A percentile compares a stretch with the other conserved stretches of the same genome.
Evolutionary conservation across 1,284 basidiomycete species (phyloP).

Genomic region (Sporisorium exsertum): DNA sequence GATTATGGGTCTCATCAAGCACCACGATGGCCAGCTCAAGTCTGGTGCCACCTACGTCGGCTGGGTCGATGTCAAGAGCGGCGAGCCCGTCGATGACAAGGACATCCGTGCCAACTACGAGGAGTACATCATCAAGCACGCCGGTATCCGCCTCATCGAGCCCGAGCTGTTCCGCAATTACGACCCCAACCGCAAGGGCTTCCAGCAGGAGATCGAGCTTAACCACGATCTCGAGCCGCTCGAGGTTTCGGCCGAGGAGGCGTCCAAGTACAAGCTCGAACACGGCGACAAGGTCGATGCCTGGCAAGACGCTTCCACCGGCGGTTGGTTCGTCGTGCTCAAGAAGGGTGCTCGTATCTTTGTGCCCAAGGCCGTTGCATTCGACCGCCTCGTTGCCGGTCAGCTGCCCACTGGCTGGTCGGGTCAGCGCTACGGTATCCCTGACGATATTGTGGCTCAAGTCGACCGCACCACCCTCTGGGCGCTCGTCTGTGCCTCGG

Average conservation of each 20-base stretch:
- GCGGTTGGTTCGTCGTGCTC: constrained; percentile 92
- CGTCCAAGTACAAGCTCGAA: constrained; percentile 93
- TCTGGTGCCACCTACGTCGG: constrained; percentile 84
- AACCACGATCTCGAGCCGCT: constrained; percentile 96
- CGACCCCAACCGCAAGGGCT: constrained; percentile 95
- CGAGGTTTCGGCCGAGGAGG: constrained; percentile 90
- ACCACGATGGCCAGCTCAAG: constrained; percentile 95
- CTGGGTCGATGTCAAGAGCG: constrained; percentile 95
- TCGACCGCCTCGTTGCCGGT: constrained; percentile 92
- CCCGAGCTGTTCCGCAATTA: constrained; percentile 97
- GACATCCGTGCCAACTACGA: constrained; percentile 93
- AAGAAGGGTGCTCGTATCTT: constrained; percentile 96
- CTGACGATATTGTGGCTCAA: constrained; percentile 95
- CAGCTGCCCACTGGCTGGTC: constrained; percentile 98
- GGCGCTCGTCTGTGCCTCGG: constrained; percentile 93
- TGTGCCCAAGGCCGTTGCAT: constrained; percentile 94
- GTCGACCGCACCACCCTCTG: constrained; percentile 94
- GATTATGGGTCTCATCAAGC: constrained; percentile 99
- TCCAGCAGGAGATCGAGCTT: constrained; percentile 96
- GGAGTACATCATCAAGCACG: constrained; percentile 89
- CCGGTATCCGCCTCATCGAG: constrained; percentile 96
- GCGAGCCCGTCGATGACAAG: constrained; percentile 97
- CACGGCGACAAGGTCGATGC: constrained; percentile 96
- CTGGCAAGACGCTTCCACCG: constrained; percentile 85
- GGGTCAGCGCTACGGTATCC: constrained; percentile 94